Evolutionary conservation across 1,284 basidiomycete species (phyloP).

Genomic region (Uromyces viciae-fabae): DNA sequence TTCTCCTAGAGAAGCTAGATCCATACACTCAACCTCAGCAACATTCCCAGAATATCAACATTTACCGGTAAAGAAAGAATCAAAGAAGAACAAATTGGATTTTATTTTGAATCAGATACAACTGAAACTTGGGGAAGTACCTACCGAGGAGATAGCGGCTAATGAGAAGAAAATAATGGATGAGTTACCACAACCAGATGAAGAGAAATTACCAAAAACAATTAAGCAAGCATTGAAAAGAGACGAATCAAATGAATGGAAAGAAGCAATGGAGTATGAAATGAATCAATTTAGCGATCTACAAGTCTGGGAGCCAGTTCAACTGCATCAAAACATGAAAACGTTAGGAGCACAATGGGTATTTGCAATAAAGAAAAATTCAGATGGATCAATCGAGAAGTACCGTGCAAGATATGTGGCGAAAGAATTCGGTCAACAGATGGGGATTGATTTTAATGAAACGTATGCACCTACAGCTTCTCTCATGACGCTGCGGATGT

Average conservation of each 20-base stretch:
- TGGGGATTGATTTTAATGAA: not conserved
- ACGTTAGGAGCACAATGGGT: slow-evolving; percentile 2
- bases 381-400: not conserved
- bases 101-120: not conserved
- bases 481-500: not conserved
- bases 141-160: not conserved
- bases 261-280: not conserved
- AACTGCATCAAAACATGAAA: not conserved
- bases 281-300: not conserved
- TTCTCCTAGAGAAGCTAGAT: no score
- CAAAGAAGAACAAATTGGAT: not conserved
- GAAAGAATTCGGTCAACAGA: not conserved
- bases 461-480: not conserved
- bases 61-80: not conserved
- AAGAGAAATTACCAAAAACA: not conserved
- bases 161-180: not conserved
- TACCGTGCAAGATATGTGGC: slow-evolving; percentile 1
- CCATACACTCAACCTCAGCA: not conserved
- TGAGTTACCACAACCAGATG: not conserved
- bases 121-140: not conserved
- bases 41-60: not conserved
- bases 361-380: not conserved
- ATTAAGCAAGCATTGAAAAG: not conserved
- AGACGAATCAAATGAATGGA: not conserved
- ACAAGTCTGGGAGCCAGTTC: not conserved